Percentiles rank a stretch among this genome's conserved stretches.
Conservation (phyloP, 371 early-diverging fungal species). For the Mucor indicus region DNA sequence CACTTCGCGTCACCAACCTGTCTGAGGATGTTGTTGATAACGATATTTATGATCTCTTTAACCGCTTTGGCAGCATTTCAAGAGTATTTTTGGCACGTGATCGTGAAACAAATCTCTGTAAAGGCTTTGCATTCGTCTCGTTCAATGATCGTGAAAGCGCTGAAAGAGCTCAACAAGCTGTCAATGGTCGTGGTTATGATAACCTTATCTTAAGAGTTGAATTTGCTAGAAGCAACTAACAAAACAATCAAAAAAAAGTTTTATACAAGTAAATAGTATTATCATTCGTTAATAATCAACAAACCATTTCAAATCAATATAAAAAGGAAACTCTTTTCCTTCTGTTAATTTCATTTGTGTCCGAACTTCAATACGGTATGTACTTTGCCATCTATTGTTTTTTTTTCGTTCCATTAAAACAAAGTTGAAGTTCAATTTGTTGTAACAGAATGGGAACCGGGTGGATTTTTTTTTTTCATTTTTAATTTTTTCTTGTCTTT, state of each 20-base stretch:
- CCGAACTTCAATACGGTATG: not conserved
- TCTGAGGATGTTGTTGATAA: conserved; percentile 89
- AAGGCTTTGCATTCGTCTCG: conserved; percentile 95
- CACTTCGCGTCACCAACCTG: conserved; percentile 94
- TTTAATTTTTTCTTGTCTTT: too few species aligned
- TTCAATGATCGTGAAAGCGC: conserved; percentile 81
- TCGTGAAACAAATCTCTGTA: conserved; percentile 82
- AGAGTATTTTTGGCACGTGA: conserved; percentile 87
- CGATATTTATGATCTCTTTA: conserved; percentile 88
- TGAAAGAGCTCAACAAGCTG: conserved; percentile 76
- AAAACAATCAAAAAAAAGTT: too few species aligned
- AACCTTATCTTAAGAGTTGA: conserved; percentile 92
- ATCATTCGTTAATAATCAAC: too few species aligned
- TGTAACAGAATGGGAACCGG: too few species aligned
- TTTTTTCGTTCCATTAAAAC: too few species aligned
- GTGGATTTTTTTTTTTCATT: too few species aligned
- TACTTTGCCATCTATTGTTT: too few species aligned
- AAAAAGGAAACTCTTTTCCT: too few species aligned
- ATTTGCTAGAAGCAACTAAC: conserved; percentile 51
- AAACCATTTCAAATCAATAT: too few species aligned
- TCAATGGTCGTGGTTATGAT: conserved; percentile 94
- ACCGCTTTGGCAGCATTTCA: conserved; percentile 76
- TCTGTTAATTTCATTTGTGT: too few species aligned
- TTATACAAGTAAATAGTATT: too few species aligned
- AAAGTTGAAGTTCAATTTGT: too few species aligned